These are phyloP conservation scores for Mucor ambiguus DNA, from an alignment of 371 early-diverging fungal species.

Conservation along the genomic window DNA sequence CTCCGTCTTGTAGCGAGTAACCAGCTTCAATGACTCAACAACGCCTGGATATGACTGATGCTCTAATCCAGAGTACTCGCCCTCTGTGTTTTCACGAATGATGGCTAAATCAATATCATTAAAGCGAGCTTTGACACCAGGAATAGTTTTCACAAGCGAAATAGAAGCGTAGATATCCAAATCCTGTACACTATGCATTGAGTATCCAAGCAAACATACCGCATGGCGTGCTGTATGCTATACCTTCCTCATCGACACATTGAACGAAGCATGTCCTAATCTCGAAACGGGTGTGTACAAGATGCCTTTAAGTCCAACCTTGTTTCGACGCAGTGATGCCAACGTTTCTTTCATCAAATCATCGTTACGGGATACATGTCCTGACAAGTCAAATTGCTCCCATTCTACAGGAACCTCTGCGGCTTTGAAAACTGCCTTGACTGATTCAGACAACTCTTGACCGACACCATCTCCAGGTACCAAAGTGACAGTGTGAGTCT, in stretches of 20 bases:
- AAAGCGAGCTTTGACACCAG: slow-evolving; percentile 82
- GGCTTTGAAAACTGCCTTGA: slow-evolving; percentile 92
- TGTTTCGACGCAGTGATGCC: slow-evolving; percentile 90
- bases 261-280: slow-evolving; percentile 88
- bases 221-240: background rate
- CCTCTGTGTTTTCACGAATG: slow-evolving; percentile 99
- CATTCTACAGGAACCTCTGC: slow-evolving; percentile 92
- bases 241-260: slow-evolving; percentile 89
- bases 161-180: slow-evolving; percentile 96
- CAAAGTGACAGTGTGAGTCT: slow-evolving; percentile 71
- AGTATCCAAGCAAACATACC: background rate
- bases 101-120: slow-evolving; percentile 93
- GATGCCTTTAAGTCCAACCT: slow-evolving; percentile 96
- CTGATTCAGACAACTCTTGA: slow-evolving; percentile 85
- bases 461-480: slow-evolving; percentile 99
- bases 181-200: slow-evolving; percentile 30
- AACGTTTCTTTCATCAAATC: slow-evolving; percentile 81
- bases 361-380: slow-evolving; percentile 77
- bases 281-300: slow-evolving; percentile 89
- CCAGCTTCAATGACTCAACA: slow-evolving; percentile 97
- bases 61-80: slow-evolving; percentile 98
- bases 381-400: slow-evolving; percentile 94
- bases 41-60: slow-evolving; percentile 97
- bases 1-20: slow-evolving; percentile 92
- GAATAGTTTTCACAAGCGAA: slow-evolving; percentile 83